These are phyloP conservation scores for Ophiostoma australiae DNA, from an alignment of 2,329 filamentous ascomycete genomes.

Conservation along the genomic window DNA sequence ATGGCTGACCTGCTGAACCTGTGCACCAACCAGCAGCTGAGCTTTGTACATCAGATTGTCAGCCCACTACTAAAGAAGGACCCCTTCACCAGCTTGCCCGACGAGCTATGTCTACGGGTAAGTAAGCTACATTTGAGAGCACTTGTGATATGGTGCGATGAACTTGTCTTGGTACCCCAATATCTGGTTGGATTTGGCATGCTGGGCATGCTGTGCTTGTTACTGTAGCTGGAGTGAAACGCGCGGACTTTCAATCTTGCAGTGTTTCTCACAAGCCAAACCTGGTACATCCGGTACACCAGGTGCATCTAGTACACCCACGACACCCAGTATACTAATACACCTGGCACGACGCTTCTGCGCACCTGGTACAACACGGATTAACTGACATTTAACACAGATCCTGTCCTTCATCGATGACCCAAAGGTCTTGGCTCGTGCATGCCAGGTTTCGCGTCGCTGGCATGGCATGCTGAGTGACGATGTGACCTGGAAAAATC, in stretches of 20 bases:
- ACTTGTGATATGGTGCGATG: background rate
- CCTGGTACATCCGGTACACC: background rate
- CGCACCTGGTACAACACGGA: background rate
- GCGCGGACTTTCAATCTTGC: slow-evolving; percentile 5
- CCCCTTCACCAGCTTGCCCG: slow-evolving; percentile 84
- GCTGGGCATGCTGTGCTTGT: background rate
- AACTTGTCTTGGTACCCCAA: background rate
- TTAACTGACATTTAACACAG: slow-evolving; percentile 40
- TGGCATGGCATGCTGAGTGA: slow-evolving; percentile 93
- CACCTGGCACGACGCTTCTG: background rate
- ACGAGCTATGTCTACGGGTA: slow-evolving; percentile 87
- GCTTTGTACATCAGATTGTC: slow-evolving; percentile 94
- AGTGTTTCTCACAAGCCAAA: slow-evolving; percentile 5
- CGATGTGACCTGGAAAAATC: slow-evolving; percentile 96
- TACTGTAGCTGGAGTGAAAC: slow-evolving; percentile 10
- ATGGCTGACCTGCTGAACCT: slow-evolving; percentile 85
- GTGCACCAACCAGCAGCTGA: slow-evolving; percentile 91
- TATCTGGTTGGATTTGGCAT: slow-evolving; percentile 2
- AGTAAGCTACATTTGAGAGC: slow-evolving; percentile 31
- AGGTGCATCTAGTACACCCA: background rate
- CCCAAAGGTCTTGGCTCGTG: slow-evolving; percentile 84
- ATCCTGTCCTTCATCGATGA: slow-evolving; percentile 97
- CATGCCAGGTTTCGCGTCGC: slow-evolving; percentile 90
- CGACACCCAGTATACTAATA: background rate
- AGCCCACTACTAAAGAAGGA: slow-evolving; percentile 93